A percentile compares a stretch with the other conserved stretches of the same genome.
Evolutionary conservation across 2,329 filamentous ascomycete species (phyloP).

Genomic region (Beauveria medogensis): DNA sequence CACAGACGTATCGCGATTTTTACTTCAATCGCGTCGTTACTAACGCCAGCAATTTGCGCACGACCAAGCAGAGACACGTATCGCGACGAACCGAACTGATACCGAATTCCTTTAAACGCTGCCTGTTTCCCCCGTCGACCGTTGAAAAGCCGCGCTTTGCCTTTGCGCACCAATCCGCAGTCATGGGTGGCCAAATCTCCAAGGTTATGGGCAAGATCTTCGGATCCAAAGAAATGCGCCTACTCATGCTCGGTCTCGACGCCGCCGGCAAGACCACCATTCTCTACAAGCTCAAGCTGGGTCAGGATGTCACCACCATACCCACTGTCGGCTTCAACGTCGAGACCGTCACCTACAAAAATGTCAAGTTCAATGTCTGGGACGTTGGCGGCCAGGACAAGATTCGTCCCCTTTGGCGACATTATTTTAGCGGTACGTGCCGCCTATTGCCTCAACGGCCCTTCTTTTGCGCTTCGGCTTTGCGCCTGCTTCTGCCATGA

Average conservation of each 20-base stretch:
- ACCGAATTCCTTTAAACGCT: neutral
- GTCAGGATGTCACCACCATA: conserved; percentile 96
- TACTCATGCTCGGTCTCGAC: conserved; percentile 96
- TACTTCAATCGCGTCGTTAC: neutral
- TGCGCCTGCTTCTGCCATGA: neutral
- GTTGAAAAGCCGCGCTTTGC: neutral
- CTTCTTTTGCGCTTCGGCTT: neutral
- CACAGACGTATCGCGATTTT: neutral
- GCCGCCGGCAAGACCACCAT: conserved; percentile 99
- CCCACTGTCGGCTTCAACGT: conserved; percentile 99
- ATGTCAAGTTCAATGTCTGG: conserved; percentile 99
- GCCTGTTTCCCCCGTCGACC: conserved; percentile 5
- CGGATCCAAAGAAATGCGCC: conserved; percentile 97
- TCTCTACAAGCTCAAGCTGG: conserved; percentile 97
- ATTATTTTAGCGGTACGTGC: conserved; percentile 74
- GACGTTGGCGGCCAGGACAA: conserved; percentile 99
- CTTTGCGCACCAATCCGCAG: conserved; percentile 25
- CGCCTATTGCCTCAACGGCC: too few relatives aligned
- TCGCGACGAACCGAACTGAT: neutral
- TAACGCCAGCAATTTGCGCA: neutral
- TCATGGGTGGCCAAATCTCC: conserved; percentile 87
- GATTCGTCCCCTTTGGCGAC: conserved; percentile 93
- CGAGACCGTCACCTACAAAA: conserved; percentile 98
- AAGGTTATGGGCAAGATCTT: conserved; percentile 99
- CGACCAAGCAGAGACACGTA: neutral